A percentile compares a stretch with the other conserved stretches of the same genome.
Evolutionary conservation across 306 rosid species (phyloP).

Genomic region (Rosa multiflora): DNA sequence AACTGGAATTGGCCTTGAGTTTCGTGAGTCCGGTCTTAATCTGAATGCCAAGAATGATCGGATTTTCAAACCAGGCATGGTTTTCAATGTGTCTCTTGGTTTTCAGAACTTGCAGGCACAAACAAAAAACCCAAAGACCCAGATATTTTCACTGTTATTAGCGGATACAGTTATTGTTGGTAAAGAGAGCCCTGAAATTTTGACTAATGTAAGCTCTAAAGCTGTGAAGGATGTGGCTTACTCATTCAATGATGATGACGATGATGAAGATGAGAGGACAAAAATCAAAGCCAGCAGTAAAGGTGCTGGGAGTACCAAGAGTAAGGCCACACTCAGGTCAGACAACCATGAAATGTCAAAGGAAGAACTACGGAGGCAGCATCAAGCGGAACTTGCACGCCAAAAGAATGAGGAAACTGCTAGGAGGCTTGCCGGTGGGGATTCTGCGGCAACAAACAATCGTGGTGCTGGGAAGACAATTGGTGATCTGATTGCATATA

Average conservation of each 20-base stretch:
- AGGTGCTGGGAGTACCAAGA: slow-evolving; percentile 10
- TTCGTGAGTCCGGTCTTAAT: slow-evolving; percentile 39
- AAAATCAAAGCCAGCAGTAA: slow-evolving; percentile 12
- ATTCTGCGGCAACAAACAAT: slow-evolving; percentile 25
- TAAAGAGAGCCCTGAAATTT: slow-evolving; percentile 26
- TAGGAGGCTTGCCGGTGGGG: slow-evolving; percentile 41
- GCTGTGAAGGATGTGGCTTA: slow-evolving; percentile 41
- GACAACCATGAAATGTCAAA: slow-evolving; percentile 43
- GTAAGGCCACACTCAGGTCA: slow-evolving; percentile 39
- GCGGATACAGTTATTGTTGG: slow-evolving; percentile 40
- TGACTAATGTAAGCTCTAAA: slow-evolving; percentile 35
- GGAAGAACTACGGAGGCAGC: slow-evolving; percentile 39
- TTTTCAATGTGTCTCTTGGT: slow-evolving; percentile 39
- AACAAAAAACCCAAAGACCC: slow-evolving; percentile 28
- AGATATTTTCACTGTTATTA: slow-evolving; percentile 31
- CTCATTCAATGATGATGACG: slow-evolving; percentile 39
- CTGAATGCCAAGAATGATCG: slow-evolving; percentile 38
- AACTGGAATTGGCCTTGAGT: slow-evolving; percentile 43
- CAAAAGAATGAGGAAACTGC: slow-evolving; percentile 46
- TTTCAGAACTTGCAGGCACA: slow-evolving; percentile 36
- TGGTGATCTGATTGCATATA: slow-evolving; percentile 38
- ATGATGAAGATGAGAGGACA: slow-evolving; percentile 28
- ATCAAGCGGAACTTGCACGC: slow-evolving; percentile 43
- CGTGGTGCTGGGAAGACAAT: slow-evolving; percentile 30
- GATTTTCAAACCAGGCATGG: slow-evolving; percentile 35